A percentile compares a stretch with the other conserved stretches of the same genome.
phyloP scores from a whole-genome alignment of 768 basidiomycete species.

The Amanita jacksonii region DNA sequence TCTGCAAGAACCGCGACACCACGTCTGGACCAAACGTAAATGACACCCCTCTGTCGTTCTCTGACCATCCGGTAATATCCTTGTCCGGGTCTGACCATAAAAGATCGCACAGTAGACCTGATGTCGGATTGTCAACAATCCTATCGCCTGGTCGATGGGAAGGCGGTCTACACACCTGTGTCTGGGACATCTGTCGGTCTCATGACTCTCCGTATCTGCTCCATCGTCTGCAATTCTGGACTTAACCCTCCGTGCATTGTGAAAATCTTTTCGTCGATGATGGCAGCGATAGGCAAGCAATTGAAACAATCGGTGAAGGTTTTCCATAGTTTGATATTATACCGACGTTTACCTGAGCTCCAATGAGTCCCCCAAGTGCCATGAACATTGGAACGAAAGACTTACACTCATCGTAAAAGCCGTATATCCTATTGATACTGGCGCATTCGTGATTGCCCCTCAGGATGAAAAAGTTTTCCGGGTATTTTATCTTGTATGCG shows the following conservation, averaged over 20 bases:
- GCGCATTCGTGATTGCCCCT: conserved; percentile 99
- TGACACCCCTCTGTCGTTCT: conserved; percentile 97
- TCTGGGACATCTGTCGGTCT: conserved; percentile 98
- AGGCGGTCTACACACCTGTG: conserved; percentile 52
- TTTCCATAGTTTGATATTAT: conserved; percentile 99
- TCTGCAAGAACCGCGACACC: conserved; percentile 95
- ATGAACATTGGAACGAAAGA: conserved; percentile 14
- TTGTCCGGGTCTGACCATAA: conserved; percentile 99
- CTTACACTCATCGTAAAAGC: conserved; percentile 99
- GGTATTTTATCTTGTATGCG: conserved; percentile 99
- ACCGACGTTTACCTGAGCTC: conserved; percentile 87
- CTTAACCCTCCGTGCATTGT: conserved; percentile 98
- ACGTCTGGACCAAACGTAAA: conserved; percentile 99
- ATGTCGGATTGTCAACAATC: not conserved
- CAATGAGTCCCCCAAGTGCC: conserved; percentile 8
- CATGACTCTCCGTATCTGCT: conserved; percentile 99
- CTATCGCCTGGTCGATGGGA: not conserved
- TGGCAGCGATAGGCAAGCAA: conserved; percentile 96
- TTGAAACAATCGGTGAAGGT: conserved; percentile 99
- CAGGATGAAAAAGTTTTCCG: conserved; percentile 99
- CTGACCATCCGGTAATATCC: conserved; percentile 98
- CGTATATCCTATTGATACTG: conserved; percentile 99
- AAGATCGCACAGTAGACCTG: conserved; percentile 93
- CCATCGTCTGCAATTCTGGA: conserved; percentile 98
- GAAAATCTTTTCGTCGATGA: conserved; percentile 99